These are phyloP conservation scores for Mucor indicus DNA, from an alignment of 371 early-diverging fungal genomes.

Conservation along the genomic window DNA sequence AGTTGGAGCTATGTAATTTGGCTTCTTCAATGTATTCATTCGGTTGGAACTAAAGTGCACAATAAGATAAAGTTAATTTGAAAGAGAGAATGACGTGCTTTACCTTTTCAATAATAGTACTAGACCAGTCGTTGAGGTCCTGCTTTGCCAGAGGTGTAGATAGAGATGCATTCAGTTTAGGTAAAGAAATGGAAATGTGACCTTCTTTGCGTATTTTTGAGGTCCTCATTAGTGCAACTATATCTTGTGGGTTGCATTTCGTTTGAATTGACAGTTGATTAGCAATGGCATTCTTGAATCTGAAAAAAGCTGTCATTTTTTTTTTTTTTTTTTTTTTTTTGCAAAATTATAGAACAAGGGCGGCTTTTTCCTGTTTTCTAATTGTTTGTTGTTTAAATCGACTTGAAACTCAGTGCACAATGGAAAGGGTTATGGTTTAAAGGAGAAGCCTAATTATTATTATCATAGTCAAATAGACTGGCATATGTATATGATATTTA, in stretches of 20 bases:
- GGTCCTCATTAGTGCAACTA: slow-evolving; percentile 11
- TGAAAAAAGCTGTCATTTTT: slow-evolving; percentile 14
- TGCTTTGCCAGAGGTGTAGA: slow-evolving; percentile 34
- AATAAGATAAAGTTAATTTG: slow-evolving; percentile 59
- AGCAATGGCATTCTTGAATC: slow-evolving; percentile 47
- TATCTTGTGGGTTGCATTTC: slow-evolving; percentile 6
- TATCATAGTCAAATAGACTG: too few relatives aligned
- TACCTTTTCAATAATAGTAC: slow-evolving; percentile 50
- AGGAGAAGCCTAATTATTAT: too few relatives aligned
- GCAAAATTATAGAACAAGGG: too few relatives aligned
- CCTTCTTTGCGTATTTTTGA: slow-evolving; percentile 19
- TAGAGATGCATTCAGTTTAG: slow-evolving; percentile 16
- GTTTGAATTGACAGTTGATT: slow-evolving; percentile 24
- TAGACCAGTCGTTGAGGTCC: slow-evolving; percentile 51
- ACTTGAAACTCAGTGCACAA: too few relatives aligned
- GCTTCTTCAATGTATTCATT: slow-evolving; percentile 35
- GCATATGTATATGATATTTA: too few relatives aligned
- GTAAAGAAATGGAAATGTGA: slow-evolving; percentile 25
- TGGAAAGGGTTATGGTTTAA: too few relatives aligned
- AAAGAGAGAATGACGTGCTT: background rate
- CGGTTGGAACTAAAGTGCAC: slow-evolving; percentile 59
- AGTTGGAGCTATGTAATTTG: background rate
- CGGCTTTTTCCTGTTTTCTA: too few relatives aligned
- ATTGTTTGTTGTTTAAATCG: too few relatives aligned
- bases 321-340: too few relatives aligned